Evolutionary conservation across 192 early-diverging fungal genomes (phyloP), one percentile per base, ranked within the genome.

Genomic region (Phlyctochytrium arcticum): DNA sequence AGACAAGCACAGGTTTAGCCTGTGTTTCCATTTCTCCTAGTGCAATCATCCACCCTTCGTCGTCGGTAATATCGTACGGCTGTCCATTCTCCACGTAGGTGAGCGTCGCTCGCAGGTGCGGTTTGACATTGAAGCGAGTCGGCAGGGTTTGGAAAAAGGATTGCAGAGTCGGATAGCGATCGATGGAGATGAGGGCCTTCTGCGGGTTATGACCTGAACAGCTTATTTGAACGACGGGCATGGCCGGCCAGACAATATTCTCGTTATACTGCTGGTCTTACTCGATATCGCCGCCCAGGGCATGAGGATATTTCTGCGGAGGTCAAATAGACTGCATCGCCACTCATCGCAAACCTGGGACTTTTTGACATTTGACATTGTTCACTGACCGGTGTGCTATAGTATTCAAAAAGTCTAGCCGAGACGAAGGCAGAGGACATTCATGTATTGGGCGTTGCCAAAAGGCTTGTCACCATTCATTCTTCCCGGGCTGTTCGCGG

Each of bases 41-140:
- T 9, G 60, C 60, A 15, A 62, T 62, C 21, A 48, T 10, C 60
- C 60, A 62, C 6, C 60, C 60, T 30, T 62, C 60, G 39, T 62
- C 60, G 48, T 62, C 60, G 27, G 27, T 29, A 31, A 62, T 47
- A 48, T 62, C 60, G 48, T 62, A 62, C 15, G 48, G 26, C 42
- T 49, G 60, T 19, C 48, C 60, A 49, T 62, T 62, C 23, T 62
- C 60, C 46, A 49, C 36, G 17, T 62, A 62, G 33, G 60, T 49
- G n/a, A 62, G 44, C 4, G 21, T 53, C 26, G 21, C 50, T 12
- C 12, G 17, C 17, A 47, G 42, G 7, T 48, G 24, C n/a, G 60
- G 27, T 47, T 23, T 42, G 36, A 42, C 34, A 26, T 48, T 62
- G 4, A 62, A 62, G 5, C 60, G 17, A 21, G 39, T n/a, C n/a